Evolutionary conservation across 2,329 filamentous ascomycete species (phyloP).

Genomic region (Colletotrichum cuscutae): DNA sequence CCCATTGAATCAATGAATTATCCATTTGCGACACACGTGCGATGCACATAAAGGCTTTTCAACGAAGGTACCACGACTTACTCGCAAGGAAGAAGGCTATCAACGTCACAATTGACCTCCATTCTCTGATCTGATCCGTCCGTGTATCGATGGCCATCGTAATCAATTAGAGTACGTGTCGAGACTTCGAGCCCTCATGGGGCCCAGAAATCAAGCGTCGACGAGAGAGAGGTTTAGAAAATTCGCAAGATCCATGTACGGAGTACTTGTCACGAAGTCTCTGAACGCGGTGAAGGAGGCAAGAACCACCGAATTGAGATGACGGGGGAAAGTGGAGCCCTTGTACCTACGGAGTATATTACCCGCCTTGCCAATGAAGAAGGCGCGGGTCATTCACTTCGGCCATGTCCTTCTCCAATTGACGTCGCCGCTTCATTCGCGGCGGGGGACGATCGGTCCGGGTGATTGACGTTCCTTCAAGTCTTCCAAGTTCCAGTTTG

Average conservation of each 20-base stretch:
- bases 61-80: constrained; percentile 57
- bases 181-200: not conserved
- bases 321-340: not conserved
- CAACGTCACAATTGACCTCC: constrained; percentile 77
- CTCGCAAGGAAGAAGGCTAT: constrained; percentile 76
- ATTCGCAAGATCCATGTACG: not conserved
- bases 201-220: not conserved
- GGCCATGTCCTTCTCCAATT: too few species aligned
- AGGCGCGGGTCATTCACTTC: not conserved
- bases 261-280: not conserved
- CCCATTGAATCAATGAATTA: not conserved
- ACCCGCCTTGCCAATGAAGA: not conserved
- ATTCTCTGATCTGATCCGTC: constrained; percentile 67
- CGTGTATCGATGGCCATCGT: constrained; percentile 46
- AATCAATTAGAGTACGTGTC: not conserved
- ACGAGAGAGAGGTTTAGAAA: not conserved
- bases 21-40: not conserved
- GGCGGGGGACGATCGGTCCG: not conserved
- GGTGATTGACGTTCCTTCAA: not conserved
- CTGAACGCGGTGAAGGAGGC: not conserved
- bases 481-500: not conserved
- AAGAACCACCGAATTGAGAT: not conserved
- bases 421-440: not conserved
- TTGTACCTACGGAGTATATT: not conserved
- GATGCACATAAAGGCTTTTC: not conserved